phyloP scores from a whole-genome alignment of 164 flowering plant species.

The Sedum album region DNA sequence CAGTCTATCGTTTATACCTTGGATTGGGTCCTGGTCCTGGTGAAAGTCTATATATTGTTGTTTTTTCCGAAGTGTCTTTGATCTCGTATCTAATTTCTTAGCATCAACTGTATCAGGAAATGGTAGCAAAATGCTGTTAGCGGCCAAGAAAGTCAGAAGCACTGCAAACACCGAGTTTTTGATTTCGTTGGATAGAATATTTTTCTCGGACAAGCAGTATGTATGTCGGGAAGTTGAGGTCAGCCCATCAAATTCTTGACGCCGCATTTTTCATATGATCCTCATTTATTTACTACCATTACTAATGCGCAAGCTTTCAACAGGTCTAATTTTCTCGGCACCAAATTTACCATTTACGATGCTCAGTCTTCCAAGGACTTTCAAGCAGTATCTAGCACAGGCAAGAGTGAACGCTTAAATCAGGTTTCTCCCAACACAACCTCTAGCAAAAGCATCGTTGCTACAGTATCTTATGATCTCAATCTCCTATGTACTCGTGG shows the following conservation, averaged over 20 bases:
- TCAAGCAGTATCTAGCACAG: constrained; percentile 24
- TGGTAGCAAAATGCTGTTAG: constrained; percentile 51
- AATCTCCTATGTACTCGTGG: constrained; percentile 79
- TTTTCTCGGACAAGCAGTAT: constrained; percentile 53
- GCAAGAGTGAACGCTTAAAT: constrained; percentile 26
- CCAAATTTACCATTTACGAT: constrained; percentile 66
- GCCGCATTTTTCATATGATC: neutral
- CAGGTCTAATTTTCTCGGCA: constrained; percentile 93
- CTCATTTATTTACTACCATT: neutral
- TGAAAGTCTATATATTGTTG: constrained; percentile 9
- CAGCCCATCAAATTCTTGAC: constrained; percentile 1
- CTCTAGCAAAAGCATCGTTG: constrained; percentile 37
- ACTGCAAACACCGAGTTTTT: constrained; percentile 51
- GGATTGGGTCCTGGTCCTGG: constrained; percentile 55
- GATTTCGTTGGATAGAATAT: constrained; percentile 53
- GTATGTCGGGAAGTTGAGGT: constrained; percentile 70
- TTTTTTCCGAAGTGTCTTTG: neutral
- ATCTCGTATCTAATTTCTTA: neutral
- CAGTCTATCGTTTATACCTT: constrained; percentile 34
- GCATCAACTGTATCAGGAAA: constrained; percentile 39
- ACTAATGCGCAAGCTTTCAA: constrained; percentile 8
- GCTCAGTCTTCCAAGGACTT: constrained; percentile 36
- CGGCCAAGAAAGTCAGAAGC: constrained; percentile 65
- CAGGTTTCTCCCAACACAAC: constrained; percentile 44
- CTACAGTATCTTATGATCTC: constrained; percentile 61